Conservation (phyloP, 768 basidiomycete genomes). For the Podaxis pistillaris region DNA sequence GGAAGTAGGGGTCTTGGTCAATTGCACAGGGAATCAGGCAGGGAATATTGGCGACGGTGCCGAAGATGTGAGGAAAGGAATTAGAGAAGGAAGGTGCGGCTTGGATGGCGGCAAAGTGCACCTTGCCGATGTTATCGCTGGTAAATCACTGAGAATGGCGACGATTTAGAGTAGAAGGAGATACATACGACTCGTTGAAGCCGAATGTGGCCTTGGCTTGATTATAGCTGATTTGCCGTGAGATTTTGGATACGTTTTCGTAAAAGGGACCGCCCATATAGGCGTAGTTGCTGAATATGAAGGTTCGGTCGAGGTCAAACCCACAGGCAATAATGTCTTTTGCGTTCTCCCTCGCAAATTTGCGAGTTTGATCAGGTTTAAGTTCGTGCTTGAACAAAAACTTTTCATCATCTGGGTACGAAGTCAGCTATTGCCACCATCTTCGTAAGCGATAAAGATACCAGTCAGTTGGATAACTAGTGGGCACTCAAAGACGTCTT, state of each 20-base stretch:
- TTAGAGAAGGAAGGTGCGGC: constrained; percentile 96
- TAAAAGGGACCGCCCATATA: constrained; percentile 94
- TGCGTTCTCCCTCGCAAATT: constrained; percentile 84
- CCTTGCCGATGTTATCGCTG: constrained; percentile 98
- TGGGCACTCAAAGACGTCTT: constrained; percentile 93
- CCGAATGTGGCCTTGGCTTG: constrained; percentile 96
- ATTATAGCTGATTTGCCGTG: constrained; percentile 88
- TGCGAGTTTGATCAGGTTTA: constrained; percentile 83
- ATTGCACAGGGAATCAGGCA: constrained; percentile 98
- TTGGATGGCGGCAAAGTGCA: constrained; percentile 94
- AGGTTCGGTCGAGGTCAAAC: constrained; percentile 88
- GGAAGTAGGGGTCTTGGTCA: constrained; percentile 98
- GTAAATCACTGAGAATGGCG: neutral
- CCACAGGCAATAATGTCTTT: constrained; percentile 96
- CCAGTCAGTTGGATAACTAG: constrained; percentile 96
- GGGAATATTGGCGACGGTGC: constrained; percentile 76
- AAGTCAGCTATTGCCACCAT: neutral
- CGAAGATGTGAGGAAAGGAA: constrained; percentile 98
- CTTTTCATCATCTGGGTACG: constrained; percentile 86
- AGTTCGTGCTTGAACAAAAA: constrained; percentile 97
- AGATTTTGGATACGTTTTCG: constrained; percentile 89
- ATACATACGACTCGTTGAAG: constrained; percentile 90
- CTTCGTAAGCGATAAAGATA: constrained; percentile 25
- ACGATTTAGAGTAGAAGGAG: neutral
- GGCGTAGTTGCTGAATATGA: constrained; percentile 93